Conservation (phyloP, 1,139 yeast genomes). For the Meyerozyma elateridarum region DNA sequence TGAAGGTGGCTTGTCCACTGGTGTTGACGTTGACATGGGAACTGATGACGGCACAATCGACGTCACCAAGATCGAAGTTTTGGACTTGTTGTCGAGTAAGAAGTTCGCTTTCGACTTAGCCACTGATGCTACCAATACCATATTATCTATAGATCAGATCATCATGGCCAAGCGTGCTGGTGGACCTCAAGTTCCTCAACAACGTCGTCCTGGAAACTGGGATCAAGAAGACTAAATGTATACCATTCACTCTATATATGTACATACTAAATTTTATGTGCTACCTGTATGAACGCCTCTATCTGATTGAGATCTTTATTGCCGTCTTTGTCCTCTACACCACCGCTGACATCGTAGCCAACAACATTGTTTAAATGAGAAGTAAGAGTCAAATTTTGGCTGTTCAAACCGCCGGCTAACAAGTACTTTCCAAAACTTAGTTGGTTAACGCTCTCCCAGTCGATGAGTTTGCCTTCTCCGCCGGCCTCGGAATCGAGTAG, state of each 20-base stretch:
- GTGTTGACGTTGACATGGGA: constrained; percentile 20
- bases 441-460: constrained; percentile 49
- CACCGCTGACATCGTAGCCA: constrained; percentile 95
- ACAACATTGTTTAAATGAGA: constrained; percentile 44
- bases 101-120: constrained; percentile 88
- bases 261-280: constrained; percentile 13
- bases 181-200: constrained; percentile 90
- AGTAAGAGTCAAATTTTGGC: constrained; percentile 63
- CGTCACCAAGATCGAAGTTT: constrained; percentile 63
- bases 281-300: constrained; percentile 49
- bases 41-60: constrained; percentile 41
- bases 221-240: constrained; percentile 74
- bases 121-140: constrained; percentile 91
- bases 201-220: constrained; percentile 93
- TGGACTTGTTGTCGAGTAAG: constrained; percentile 77
- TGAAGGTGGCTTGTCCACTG: constrained; percentile 50
- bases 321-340: constrained; percentile 74
- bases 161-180: constrained; percentile 96
- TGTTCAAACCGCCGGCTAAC: constrained; percentile 86
- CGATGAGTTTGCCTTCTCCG: constrained; percentile 78
- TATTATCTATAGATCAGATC: constrained; percentile 84
- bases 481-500: constrained; percentile 86
- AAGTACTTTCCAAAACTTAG: constrained; percentile 45
- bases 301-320: constrained; percentile 65
- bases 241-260: not conserved